Conservation (phyloP, 2,329 filamentous ascomycete species). For the Alternaria postmessia region DNA sequence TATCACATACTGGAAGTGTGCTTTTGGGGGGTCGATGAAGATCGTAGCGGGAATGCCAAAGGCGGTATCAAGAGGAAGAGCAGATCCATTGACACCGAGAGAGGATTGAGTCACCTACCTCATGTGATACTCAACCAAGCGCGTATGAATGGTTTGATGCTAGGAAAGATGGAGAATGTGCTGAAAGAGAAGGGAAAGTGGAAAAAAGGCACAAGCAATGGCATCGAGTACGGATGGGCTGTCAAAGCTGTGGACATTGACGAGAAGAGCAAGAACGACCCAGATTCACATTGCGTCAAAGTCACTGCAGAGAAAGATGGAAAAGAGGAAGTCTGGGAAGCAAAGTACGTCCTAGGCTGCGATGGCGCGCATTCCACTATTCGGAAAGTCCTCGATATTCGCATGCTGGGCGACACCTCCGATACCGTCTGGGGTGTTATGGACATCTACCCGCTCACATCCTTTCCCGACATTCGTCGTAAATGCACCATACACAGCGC, state of each 20-base stretch:
- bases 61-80: conserved; percentile 54
- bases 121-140: conserved; percentile 77
- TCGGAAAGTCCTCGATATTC: conserved; percentile 60
- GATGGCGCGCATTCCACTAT: conserved; percentile 64
- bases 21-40: conserved; percentile 53
- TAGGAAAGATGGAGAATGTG: conserved; percentile 59
- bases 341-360: conserved; percentile 55
- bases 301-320: conserved; percentile 46
- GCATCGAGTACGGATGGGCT: conserved; percentile 64
- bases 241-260: conserved; percentile 63
- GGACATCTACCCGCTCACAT: conserved; percentile 60
- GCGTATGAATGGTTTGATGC: conserved; percentile 69
- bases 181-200: conserved; percentile 36
- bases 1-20: conserved; percentile 72
- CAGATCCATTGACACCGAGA: conserved; percentile 64
- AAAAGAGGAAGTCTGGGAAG: conserved; percentile 40
- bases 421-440: conserved; percentile 67
- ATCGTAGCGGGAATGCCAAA: conserved; percentile 27
- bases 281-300: conserved; percentile 40
- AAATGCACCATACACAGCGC: conserved; percentile 59
- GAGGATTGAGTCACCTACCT: conserved; percentile 68
- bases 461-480: conserved; percentile 61
- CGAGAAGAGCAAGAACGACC: conserved; percentile 44
- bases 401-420: conserved; percentile 67
- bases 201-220: conserved; percentile 35